A percentile compares a stretch with the other conserved stretches of the same genome.
Conservation (phyloP, 345 rosid genomes). For the Pelargonium nanum region DNA sequence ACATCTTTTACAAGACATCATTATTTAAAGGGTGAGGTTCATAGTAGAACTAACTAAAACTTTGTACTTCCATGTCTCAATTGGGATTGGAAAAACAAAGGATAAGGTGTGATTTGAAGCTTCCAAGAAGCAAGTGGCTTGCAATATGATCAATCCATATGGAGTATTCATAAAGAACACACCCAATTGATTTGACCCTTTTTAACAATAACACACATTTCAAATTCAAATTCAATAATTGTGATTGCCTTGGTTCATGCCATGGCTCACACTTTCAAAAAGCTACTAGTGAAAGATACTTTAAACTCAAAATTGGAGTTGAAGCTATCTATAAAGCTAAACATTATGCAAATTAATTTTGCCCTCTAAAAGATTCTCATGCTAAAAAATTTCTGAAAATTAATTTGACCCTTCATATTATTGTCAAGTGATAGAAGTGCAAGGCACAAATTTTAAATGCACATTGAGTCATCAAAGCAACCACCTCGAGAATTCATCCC, state of each 20-base stretch:
- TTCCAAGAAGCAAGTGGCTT: not conserved
- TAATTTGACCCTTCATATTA: too few relatives aligned
- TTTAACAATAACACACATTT: not conserved
- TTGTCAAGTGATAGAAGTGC: too few relatives aligned
- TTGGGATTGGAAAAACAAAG: not conserved
- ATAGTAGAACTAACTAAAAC: not conserved
- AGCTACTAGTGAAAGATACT: not conserved
- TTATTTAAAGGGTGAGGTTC: too few relatives aligned
- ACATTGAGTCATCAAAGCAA: too few relatives aligned
- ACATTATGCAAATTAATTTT: too few relatives aligned
- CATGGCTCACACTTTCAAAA: not conserved
- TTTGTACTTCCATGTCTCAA: not conserved
- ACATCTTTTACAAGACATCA: too few relatives aligned
- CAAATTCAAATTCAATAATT: not conserved
- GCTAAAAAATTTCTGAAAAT: too few relatives aligned
- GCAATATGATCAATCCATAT: not conserved
- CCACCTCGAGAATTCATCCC: too few relatives aligned
- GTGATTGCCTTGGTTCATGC: not conserved
- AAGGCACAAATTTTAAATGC: too few relatives aligned
- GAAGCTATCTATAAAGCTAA: not conserved
- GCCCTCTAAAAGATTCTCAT: too few relatives aligned
- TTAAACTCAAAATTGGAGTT: not conserved
- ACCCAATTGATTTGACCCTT: not conserved
- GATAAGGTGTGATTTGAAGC: not conserved
- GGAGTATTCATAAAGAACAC: too few relatives aligned